phyloP scores from a whole-genome alignment of 2,329 filamentous ascomycete species.

The Canariomyces notabilis region DNA sequence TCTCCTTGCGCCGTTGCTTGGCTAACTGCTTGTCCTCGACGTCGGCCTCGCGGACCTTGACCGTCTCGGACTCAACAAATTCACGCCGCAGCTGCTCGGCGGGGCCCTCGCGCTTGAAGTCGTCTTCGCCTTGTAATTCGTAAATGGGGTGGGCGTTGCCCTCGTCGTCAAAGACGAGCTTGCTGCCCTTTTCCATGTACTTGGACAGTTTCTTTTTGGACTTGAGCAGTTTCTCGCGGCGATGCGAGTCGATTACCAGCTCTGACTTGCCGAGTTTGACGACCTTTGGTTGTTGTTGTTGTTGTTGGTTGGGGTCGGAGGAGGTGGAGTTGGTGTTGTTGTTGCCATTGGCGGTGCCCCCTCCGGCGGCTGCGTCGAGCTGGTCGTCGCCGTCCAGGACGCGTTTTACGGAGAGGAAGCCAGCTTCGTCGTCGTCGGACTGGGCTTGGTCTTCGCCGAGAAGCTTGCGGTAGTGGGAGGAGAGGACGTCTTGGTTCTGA shows the following conservation, averaged over 20 bases:
- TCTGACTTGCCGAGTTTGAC: conserved; percentile 65
- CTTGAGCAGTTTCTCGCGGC: conserved; percentile 88
- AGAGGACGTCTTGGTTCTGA: conserved; percentile 90
- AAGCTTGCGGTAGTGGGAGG: conserved; percentile 88
- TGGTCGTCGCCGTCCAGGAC: conserved; percentile 66
- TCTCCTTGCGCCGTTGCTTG: conserved; percentile 72
- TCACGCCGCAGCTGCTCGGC: conserved; percentile 69
- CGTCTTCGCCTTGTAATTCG: conserved; percentile 78
- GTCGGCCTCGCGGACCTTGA: conserved; percentile 69
- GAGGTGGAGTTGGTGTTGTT: conserved; percentile 32
- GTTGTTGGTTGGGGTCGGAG: neutral
- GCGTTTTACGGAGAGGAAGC: conserved; percentile 82
- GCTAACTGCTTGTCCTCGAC: conserved; percentile 74
- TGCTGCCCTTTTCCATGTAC: conserved; percentile 79
- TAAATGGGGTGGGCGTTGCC: conserved; percentile 81
- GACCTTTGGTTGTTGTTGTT: conserved; percentile 46
- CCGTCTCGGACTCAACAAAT: conserved; percentile 73
- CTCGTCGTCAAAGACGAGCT: conserved; percentile 88
- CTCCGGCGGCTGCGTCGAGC: conserved; percentile 47
- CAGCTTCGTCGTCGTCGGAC: conserved; percentile 58
- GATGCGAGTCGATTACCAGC: conserved; percentile 86
- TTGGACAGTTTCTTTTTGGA: conserved; percentile 93
- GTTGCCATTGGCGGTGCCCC: conserved; percentile 33
- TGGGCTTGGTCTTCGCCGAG: conserved; percentile 47
- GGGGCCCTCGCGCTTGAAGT: conserved; percentile 69